Base-by-base conservation (phyloP, 306 rosid genomes). In the Cyclanthera cordifolia region DNA sequence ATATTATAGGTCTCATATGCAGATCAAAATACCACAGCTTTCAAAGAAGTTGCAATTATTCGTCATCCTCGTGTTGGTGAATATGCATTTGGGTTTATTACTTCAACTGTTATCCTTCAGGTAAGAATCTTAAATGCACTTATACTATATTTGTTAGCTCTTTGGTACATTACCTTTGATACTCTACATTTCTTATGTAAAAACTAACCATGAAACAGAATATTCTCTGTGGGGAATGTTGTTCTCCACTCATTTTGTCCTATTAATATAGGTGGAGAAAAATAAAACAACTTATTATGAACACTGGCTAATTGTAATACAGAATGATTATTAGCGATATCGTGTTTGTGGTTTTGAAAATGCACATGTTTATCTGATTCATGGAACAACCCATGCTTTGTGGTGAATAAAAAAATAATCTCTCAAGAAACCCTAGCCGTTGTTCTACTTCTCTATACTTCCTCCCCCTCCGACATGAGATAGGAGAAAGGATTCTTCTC, bases 21-120 rank as follows among this genome's bases (percentile, higher is more conserved):
- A 90, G 96, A 90, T 81, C 96, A 90, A 82, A 90, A 87, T 64
- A 87, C 96, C 53, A 90, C 90, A 10, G 96, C 96, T 60, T 90
- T 90, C 67, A 90, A 90, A 81, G 96, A 90, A 78, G 96, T 90
- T 23, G 96, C 96, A 70, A 90, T 90, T 79, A 90, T 90, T 67
- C 86, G 87, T 71, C 96, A 90, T 50, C 96, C 94, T 0, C 90
- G 96, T 9, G 84, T 88, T 67, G 97, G 97, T 58, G 96, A 91
- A 85, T 91, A 91, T 88, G 96, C 96, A 45, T 45, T 45, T 45
- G 49, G 49, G 49, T 45, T 45, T 45, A 45, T 45, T 45, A 45
- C 49, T 45, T 91, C 97, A 48, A 86, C 92, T 21, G 92, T 91
- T 73, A 88, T 68, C 78, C 85, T 91, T 50, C 97, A 91, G 95